Percentiles rank a stretch among this genome's conserved stretches.
Conservation (phyloP, 495 filamentous ascomycete species). For the Aeminium ludgeri region DNA sequence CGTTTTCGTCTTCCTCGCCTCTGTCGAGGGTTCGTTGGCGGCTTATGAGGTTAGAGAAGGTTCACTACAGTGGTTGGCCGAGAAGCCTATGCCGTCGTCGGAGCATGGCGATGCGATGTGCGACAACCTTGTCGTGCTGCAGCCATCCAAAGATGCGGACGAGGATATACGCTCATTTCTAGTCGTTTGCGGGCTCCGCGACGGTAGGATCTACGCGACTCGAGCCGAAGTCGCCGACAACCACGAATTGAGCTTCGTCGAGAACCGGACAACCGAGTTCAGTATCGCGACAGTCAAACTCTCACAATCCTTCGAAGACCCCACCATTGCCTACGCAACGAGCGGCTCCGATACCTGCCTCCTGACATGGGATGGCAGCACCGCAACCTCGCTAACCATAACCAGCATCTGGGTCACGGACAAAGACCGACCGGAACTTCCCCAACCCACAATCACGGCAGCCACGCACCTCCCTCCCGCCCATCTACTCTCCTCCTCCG, state of each 20-base stretch:
- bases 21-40: no score
- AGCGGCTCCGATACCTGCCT: conserved; percentile 10
- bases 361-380: conserved; percentile 5
- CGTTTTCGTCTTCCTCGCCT: no score
- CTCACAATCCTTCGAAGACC: background rate
- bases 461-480: conserved; percentile 13
- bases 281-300: conserved; percentile 7
- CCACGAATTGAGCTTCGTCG: background rate
- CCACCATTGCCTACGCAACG: conserved; percentile 2
- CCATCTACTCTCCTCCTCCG: background rate
- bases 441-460: conserved; percentile 14
- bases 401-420: conserved; percentile 21
- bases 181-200: conserved; percentile 19
- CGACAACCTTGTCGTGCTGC: conserved; percentile 5
- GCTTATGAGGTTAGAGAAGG: no score
- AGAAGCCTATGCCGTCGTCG: no score
- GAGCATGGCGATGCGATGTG: background rate
- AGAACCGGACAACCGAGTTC: conserved; percentile 1
- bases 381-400: conserved; percentile 10
- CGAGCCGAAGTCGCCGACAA: background rate
- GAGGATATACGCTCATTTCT: background rate
- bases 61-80: no score
- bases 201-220: conserved; percentile 12
- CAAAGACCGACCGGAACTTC: conserved; percentile 8
- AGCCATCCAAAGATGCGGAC: background rate